These are phyloP conservation scores for Porphyrellus sp. DNA, from an alignment of 1,284 basidiomycete species.

Conservation along the genomic window DNA sequence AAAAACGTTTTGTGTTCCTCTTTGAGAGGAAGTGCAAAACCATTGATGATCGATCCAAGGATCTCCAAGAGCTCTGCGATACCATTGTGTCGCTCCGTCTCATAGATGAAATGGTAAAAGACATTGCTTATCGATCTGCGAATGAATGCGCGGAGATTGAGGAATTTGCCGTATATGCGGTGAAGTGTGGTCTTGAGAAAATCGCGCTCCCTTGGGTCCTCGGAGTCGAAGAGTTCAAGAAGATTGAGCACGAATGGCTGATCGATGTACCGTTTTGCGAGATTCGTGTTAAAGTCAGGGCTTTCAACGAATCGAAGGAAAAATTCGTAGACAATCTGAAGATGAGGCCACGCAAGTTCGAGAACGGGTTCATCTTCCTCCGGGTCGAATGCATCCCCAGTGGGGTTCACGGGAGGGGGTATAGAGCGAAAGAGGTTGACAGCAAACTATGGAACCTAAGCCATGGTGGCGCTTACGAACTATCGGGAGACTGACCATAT, in stretches of 20 bases:
- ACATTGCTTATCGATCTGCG: slow-evolving; percentile 99
- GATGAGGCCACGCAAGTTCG: slow-evolving; percentile 98
- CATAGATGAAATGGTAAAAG: slow-evolving; percentile 99
- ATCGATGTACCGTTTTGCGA: slow-evolving; percentile 97
- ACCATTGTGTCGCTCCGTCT: slow-evolving; percentile 98
- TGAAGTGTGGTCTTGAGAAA: slow-evolving; percentile 99
- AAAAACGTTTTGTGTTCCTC: slow-evolving; percentile 99
- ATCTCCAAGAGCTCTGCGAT: slow-evolving; percentile 99
- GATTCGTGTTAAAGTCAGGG: slow-evolving; percentile 97
- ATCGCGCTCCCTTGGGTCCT: slow-evolving; percentile 98
- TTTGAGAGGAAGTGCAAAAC: slow-evolving; percentile 96
- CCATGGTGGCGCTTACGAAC: slow-evolving; percentile 12
- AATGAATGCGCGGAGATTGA: slow-evolving; percentile 98
- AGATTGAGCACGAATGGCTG: slow-evolving; percentile 95
- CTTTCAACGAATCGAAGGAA: slow-evolving; percentile 99
- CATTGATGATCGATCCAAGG: slow-evolving; percentile 99
- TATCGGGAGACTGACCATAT: slow-evolving; percentile 68
- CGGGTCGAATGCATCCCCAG: slow-evolving; percentile 97
- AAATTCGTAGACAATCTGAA: slow-evolving; percentile 99
- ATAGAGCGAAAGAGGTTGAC: slow-evolving; percentile 99
- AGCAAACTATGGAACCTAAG: slow-evolving; percentile 65
- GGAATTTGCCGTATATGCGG: slow-evolving; percentile 99
- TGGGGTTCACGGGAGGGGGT: slow-evolving; percentile 98
- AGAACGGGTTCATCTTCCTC: slow-evolving; percentile 99
- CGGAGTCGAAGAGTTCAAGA: slow-evolving; percentile 97